Evolutionary conservation across 129 eudicot species (phyloP).

Genomic region (Escallonia herrerae): DNA sequence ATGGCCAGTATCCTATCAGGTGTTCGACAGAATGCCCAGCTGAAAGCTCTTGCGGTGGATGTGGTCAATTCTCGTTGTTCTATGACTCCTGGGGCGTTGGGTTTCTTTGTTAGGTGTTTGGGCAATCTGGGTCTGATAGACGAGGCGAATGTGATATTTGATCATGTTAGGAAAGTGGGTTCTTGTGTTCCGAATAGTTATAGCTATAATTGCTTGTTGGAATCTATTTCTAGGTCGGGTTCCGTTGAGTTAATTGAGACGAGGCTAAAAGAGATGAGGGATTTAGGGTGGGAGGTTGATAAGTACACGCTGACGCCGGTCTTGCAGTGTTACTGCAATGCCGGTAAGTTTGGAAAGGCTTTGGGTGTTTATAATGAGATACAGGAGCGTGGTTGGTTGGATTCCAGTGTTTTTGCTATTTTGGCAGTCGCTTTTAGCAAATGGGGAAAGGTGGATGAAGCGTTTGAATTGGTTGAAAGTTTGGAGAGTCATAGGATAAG

Average conservation of each 20-base stretch:
- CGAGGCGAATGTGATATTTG: conserved; percentile 74
- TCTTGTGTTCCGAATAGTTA: conserved; percentile 49
- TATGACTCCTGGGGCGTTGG: conserved; percentile 69
- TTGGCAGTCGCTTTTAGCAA: conserved; percentile 44
- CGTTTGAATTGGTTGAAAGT: conserved; percentile 41
- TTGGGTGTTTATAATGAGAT: conserved; percentile 47
- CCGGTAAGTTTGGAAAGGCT: conserved; percentile 51
- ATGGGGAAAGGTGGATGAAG: conserved; percentile 52
- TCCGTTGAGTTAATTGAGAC: conserved; percentile 33
- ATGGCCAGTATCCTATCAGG: conserved; percentile 73
- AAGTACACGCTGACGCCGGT: conserved; percentile 67
- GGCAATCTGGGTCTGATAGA: conserved; percentile 54
- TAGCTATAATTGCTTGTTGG: conserved; percentile 58
- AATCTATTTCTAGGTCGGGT: conserved; percentile 47
- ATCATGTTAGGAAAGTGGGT: conserved; percentile 47
- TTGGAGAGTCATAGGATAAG: conserved; percentile 41
- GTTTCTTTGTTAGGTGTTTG: conserved; percentile 66
- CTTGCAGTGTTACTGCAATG: conserved; percentile 69
- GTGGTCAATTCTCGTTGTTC: conserved; percentile 31
- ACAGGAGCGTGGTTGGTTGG: conserved; percentile 47
- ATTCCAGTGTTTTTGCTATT: conserved; percentile 44
- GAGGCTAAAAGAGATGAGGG: conserved; percentile 68
- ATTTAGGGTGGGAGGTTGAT: conserved; percentile 47
- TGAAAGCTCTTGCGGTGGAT: conserved; percentile 37
- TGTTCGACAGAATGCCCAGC: conserved; percentile 92